Percentiles rank a stretch among this genome's conserved stretches.
phyloP scores from a whole-genome alignment of 2,329 filamentous ascomycete genomes.

The Alternaria gaisen region DNA sequence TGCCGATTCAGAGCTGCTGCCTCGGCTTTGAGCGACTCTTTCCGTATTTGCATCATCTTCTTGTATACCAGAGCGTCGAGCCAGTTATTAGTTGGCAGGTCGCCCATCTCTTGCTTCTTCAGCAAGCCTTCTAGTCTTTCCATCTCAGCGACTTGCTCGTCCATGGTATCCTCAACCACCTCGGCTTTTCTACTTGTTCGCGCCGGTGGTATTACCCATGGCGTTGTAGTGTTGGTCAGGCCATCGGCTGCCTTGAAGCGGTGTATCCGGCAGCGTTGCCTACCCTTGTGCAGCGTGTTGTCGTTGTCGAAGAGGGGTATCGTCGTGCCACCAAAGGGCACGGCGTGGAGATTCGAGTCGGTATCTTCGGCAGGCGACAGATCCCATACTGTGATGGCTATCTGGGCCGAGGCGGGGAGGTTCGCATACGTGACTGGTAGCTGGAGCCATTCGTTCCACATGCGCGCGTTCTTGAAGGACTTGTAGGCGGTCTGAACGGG shows the following conservation, averaged over 20 bases:
- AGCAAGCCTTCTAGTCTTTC: slow-evolving; percentile 88
- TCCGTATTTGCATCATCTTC: slow-evolving; percentile 76
- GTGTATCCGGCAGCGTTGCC: slow-evolving; percentile 89
- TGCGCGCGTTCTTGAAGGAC: slow-evolving; percentile 75
- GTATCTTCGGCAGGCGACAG: slow-evolving; percentile 79
- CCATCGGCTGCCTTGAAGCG: slow-evolving; percentile 86
- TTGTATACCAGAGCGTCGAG: slow-evolving; percentile 94
- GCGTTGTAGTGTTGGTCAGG: slow-evolving; percentile 79
- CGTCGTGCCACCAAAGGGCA: slow-evolving; percentile 95
- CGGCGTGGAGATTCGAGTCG: slow-evolving; percentile 75
- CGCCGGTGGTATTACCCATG: slow-evolving; percentile 68
- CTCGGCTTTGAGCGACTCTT: slow-evolving; percentile 50
- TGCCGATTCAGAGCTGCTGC: slow-evolving; percentile 50
- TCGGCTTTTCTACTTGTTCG: slow-evolving; percentile 61
- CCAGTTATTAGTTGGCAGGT: slow-evolving; percentile 93
- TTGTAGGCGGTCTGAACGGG: slow-evolving; percentile 94
- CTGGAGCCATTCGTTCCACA: slow-evolving; percentile 96
- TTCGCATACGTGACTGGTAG: slow-evolving; percentile 86
- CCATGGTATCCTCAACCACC: slow-evolving; percentile 56
- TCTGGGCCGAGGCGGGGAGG: slow-evolving; percentile 79
- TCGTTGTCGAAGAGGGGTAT: slow-evolving; percentile 91
- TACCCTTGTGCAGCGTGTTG: slow-evolving; percentile 87
- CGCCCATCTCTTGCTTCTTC: slow-evolving; percentile 98
- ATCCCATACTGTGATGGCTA: slow-evolving; percentile 96
- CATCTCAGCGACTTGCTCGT: slow-evolving; percentile 82